Evolutionary conservation across 768 basidiomycete species (phyloP), one percentile per base, ranked within the genome.

Genomic region (Tricholoma terreum): DNA sequence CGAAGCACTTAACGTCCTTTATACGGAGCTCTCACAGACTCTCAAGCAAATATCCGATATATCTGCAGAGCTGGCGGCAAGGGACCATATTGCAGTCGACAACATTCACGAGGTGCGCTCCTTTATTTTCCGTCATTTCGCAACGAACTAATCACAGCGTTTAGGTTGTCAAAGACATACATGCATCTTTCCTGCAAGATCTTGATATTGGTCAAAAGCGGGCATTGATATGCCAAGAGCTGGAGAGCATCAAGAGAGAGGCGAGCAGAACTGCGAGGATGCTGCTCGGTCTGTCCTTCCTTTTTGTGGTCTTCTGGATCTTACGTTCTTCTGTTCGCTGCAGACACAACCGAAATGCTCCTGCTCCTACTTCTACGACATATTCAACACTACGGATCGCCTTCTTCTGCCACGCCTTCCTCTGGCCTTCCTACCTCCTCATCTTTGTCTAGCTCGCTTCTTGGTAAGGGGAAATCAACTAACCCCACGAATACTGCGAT

Each of bases 331-430:
- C 27, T 22, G 9, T 31, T 31, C 31, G 15, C 42, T 38, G 4
- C 61, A 90, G 89, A 81, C 55, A 82, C 86, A 14, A 72, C 84
- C 50, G 94, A 95, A 70, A 88, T 93, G 83, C 68, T 90, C 5
- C 76, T 94, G 8, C 76, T 94, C 15, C 77, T 94, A 17, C 73
- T 92, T 9, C 93, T 90, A 88, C 80, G 91, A 14, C 94, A 95
- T 64, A 65, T 92, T 27, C 77, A 82, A 12, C 84, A 85, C 66
- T 94, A 89, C 69, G 69, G 77, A 36, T 73, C 71, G 9, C 56
- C 62, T 42, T 45, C 61, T 12, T 59, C 19, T 54, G 55, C 38
- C 12, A 48, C 46, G 21, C 59, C 31, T 51, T 62, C 42, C 58
- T 61, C 40, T 58, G 53, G 19, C 48, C 57, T n/a, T 60, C 51